A percentile compares a stretch with the other conserved stretches of the same genome.
These are phyloP conservation scores for Kwoniella europaea DNA, from an alignment of 768 basidiomycete genomes.

Conservation along the genomic window DNA sequence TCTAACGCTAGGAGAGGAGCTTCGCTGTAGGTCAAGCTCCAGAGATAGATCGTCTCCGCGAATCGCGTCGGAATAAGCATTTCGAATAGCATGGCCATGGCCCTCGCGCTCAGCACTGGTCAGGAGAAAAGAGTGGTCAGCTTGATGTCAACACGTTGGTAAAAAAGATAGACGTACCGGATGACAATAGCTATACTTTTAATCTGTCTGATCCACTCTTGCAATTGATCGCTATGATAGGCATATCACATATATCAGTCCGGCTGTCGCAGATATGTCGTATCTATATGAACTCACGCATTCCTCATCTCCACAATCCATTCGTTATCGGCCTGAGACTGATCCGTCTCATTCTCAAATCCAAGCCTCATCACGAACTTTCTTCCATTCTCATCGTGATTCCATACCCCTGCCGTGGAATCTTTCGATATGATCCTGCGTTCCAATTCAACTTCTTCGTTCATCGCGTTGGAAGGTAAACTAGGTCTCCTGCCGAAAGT, in stretches of 20 bases:
- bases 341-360: slow-evolving; percentile 9
- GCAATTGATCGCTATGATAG: slow-evolving; percentile 24
- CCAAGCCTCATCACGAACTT: slow-evolving; percentile 26
- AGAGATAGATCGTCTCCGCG: slow-evolving; percentile 26
- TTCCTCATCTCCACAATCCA: slow-evolving; percentile 37
- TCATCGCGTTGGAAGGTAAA: slow-evolving; percentile 8
- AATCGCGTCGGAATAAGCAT: slow-evolving; percentile 19
- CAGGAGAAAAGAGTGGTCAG: not conserved
- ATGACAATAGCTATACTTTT: slow-evolving; percentile 24
- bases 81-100: slow-evolving; percentile 13
- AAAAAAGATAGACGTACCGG: slow-evolving; percentile 12
- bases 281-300: slow-evolving; percentile 22
- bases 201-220: slow-evolving; percentile 39
- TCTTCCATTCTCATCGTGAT: slow-evolving; percentile 16
- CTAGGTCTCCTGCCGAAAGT: slow-evolving; percentile 19
- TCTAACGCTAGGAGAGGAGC: slow-evolving; percentile 17
- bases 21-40: slow-evolving; percentile 23
- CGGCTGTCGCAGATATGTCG: not conserved
- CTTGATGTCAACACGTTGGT: not conserved
- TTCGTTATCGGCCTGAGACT: slow-evolving; percentile 18
- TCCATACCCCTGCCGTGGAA: slow-evolving; percentile 22
- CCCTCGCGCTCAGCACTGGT: slow-evolving; percentile 24
- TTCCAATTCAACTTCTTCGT: slow-evolving; percentile 21
- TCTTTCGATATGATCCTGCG: slow-evolving; percentile 15
- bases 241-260: not conserved